Percentiles rank a stretch among this genome's conserved stretches.
Conservation (phyloP, 495 filamentous ascomycete genomes). For the Trichocladium uniseriatum region DNA sequence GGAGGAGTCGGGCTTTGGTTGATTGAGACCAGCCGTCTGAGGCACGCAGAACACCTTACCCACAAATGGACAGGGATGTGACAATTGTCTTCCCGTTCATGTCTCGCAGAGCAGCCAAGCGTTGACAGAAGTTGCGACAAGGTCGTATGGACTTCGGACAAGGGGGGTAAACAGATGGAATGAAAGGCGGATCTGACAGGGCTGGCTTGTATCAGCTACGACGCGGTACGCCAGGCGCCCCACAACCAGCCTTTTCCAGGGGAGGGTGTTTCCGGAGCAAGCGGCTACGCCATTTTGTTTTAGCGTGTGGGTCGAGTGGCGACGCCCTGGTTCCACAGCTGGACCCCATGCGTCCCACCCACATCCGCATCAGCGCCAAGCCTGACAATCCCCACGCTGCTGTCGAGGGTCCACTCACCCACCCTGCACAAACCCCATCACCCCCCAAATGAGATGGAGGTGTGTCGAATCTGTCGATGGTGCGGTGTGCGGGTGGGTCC, state of each 20-base stretch:
- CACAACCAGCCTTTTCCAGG: slow-evolving; percentile 15
- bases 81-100: slow-evolving; percentile 15
- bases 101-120: slow-evolving; percentile 16
- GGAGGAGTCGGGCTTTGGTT: slow-evolving; percentile 23
- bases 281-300: slow-evolving; percentile 28
- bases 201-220: slow-evolving; percentile 16
- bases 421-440: slow-evolving; percentile 13
- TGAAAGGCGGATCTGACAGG: too few relatives aligned
- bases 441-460: slow-evolving; percentile 18
- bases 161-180: too few relatives aligned
- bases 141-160: neutral
- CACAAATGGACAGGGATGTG: slow-evolving; percentile 10
- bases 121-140: neutral
- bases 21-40: slow-evolving; percentile 12
- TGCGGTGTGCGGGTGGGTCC: slow-evolving; percentile 4
- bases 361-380: slow-evolving; percentile 1
- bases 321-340: slow-evolving; percentile 15
- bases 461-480: slow-evolving; percentile 15
- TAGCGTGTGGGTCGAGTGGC: slow-evolving; percentile 22
- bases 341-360: slow-evolving; percentile 21
- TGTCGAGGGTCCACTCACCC: neutral
- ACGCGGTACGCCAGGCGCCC: slow-evolving; percentile 8
- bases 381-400: neutral
- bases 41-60: slow-evolving; percentile 14
- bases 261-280: slow-evolving; percentile 27